Percentiles rank a stretch among this genome's conserved stretches.
These are phyloP conservation scores for Danielia reshetovae DNA, from an alignment of 805 yeast genomes.

Conservation along the genomic window DNA sequence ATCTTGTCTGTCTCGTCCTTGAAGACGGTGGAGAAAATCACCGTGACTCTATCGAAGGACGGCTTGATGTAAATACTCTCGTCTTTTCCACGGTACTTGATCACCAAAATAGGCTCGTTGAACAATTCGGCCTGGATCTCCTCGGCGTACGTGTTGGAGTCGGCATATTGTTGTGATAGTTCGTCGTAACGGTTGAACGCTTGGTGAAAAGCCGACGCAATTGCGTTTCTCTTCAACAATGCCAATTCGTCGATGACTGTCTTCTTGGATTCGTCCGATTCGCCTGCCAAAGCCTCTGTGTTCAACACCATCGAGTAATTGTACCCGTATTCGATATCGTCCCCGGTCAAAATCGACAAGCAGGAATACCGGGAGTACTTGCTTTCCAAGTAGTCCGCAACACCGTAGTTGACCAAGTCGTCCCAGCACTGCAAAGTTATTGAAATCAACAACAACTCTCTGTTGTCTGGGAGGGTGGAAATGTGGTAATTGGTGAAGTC, in stretches of 20 bases:
- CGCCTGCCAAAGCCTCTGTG: conserved; percentile 33
- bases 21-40: conserved; percentile 89
- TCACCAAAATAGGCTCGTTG: conserved; percentile 57
- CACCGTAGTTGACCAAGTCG: conserved; percentile 69
- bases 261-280: conserved; percentile 44
- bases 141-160: conserved; percentile 39
- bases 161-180: conserved; percentile 49
- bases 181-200: conserved; percentile 80
- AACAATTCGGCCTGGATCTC: conserved; percentile 41
- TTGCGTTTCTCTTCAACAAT: conserved; percentile 74
- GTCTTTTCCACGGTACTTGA: conserved; percentile 81
- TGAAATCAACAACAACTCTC: conserved; percentile 61
- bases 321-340: conserved; percentile 69
- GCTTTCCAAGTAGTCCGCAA: conserved; percentile 46
- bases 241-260: conserved; percentile 63
- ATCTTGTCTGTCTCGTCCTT: conserved; percentile 95
- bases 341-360: conserved; percentile 26
- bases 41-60: conserved; percentile 93
- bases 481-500: conserved; percentile 94
- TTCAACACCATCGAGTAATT: conserved; percentile 75
- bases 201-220: conserved; percentile 89
- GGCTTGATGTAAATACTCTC: conserved; percentile 91
- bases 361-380: conserved; percentile 43
- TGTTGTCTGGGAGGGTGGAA: conserved; percentile 73
- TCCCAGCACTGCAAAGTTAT: conserved; percentile 72